These are phyloP conservation scores for Aspergillus saccharolyticus DNA, from an alignment of 495 filamentous ascomycete species.

Conservation along the genomic window DNA sequence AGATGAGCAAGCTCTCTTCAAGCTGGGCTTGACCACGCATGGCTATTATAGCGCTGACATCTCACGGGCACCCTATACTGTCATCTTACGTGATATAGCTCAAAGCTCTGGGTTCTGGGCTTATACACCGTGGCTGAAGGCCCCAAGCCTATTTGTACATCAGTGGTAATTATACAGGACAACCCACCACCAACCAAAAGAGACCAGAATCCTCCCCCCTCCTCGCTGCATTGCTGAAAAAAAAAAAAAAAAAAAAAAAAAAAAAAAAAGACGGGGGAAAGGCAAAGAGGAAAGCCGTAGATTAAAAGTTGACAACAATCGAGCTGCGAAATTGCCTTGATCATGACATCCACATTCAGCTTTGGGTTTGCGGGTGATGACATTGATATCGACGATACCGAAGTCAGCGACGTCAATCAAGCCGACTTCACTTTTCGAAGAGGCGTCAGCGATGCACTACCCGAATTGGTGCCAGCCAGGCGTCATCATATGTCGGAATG, in stretches of 20 bases:
- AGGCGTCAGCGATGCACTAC: constrained; percentile 18
- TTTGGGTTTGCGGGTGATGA: constrained; percentile 84
- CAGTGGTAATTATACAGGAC: background rate
- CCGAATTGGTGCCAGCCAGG: constrained; percentile 31
- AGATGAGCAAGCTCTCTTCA: background rate
- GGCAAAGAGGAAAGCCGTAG: too few species aligned
- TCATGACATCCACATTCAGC: constrained; percentile 51
- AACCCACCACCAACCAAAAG: background rate
- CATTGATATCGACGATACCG: constrained; percentile 60
- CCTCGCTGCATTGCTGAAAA: too few species aligned
- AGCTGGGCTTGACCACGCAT: background rate
- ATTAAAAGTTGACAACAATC: too few species aligned
- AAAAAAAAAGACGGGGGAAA: background rate
- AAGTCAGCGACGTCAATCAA: constrained; percentile 25
- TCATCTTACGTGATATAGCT: background rate
- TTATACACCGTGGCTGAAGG: background rate
- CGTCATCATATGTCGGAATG: constrained; percentile 43
- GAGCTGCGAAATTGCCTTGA: background rate
- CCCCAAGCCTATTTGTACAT: background rate
- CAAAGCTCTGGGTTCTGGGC: background rate
- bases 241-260: too few species aligned
- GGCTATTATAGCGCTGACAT: background rate
- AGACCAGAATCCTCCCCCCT: too few species aligned
- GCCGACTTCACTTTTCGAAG: constrained; percentile 9
- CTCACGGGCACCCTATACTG: background rate